A percentile compares a stretch with the other conserved stretches of the same genome.
These are phyloP conservation scores for Thermothelomyces thermophilus DNA, from an alignment of 2,329 filamentous ascomycete genomes.

Conservation along the genomic window DNA sequence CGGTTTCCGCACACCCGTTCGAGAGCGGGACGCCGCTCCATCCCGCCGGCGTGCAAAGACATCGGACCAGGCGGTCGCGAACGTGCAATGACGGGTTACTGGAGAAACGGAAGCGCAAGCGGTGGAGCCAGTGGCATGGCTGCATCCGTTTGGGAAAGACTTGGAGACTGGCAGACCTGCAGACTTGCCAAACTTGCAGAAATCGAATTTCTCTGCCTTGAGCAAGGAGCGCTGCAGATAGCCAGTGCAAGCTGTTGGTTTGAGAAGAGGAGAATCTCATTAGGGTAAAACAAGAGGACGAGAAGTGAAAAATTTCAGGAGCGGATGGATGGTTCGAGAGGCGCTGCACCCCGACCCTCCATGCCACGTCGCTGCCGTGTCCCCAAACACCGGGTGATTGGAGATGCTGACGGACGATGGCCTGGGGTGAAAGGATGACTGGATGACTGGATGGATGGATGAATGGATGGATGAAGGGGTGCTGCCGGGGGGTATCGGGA, in stretches of 20 bases:
- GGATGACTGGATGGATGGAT: no score
- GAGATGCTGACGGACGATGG: slow-evolving; percentile 12
- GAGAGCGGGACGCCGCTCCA: neutral
- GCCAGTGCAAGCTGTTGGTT: slow-evolving; percentile 1
- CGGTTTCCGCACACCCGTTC: no score
- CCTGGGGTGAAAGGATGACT: slow-evolving; percentile 4
- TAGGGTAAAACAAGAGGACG: slow-evolving; percentile 9
- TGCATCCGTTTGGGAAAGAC: slow-evolving; percentile 1
- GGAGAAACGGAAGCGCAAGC: slow-evolving; percentile 14
- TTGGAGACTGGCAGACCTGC: no score
- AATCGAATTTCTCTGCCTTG: slow-evolving; percentile 9
- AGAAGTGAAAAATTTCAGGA: slow-evolving; percentile 11
- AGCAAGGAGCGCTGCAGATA: slow-evolving; percentile 8
- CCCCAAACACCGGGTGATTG: slow-evolving; percentile 26
- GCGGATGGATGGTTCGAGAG: slow-evolving; percentile 25
- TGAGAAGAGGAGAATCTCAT: slow-evolving; percentile 1
- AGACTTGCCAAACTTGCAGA: no score
- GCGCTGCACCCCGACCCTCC: slow-evolving; percentile 26
- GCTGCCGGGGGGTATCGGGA: slow-evolving; percentile 2
- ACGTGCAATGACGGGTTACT: slow-evolving; percentile 2
- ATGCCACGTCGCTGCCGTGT: slow-evolving; percentile 27
- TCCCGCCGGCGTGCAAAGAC: neutral
- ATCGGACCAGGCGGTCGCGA: slow-evolving; percentile 16
- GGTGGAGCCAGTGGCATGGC: slow-evolving; percentile 19
- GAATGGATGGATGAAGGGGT: neutral